phyloP scores from a whole-genome alignment of 2,329 filamentous ascomycete species.

The Verticillium albo-atrum region DNA sequence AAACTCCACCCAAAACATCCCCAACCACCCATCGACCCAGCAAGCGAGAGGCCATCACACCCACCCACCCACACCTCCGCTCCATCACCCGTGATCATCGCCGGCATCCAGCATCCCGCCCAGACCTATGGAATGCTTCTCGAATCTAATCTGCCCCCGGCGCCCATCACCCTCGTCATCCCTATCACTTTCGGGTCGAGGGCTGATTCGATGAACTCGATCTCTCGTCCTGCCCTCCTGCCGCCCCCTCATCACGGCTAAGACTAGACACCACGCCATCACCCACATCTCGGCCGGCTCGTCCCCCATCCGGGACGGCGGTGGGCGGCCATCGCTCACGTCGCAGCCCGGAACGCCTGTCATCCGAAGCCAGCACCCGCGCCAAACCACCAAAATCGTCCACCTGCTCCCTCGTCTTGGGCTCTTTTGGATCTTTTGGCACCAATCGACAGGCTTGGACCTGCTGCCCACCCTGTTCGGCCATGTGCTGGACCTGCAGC shows the following conservation, averaged over 20 bases:
- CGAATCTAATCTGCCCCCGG: not conserved
- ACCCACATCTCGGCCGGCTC: not conserved
- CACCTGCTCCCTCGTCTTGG: not conserved
- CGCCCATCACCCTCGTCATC: not conserved
- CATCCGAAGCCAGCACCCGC: constrained; percentile 1
- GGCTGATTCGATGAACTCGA: not conserved
- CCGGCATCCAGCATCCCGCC: not conserved
- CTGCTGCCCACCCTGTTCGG: not conserved
- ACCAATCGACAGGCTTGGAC: no score
- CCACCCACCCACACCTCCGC: not conserved
- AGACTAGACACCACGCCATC: not conserved
- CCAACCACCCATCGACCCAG: no score
- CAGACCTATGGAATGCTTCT: not conserved
- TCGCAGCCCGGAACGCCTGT: constrained; percentile 1
- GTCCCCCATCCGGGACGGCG: not conserved
- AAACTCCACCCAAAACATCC: no score
- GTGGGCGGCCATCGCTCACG: not conserved
- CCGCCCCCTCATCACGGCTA: not conserved
- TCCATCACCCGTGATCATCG: not conserved
- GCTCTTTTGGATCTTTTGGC: not conserved
- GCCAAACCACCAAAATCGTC: not conserved
- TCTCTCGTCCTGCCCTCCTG: not conserved
- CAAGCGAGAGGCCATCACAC: no score
- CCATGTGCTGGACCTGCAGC: not conserved
- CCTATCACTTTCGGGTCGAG: no score